Conservation (phyloP, 768 basidiomycete genomes). For the Ephemerocybe angulata region DNA sequence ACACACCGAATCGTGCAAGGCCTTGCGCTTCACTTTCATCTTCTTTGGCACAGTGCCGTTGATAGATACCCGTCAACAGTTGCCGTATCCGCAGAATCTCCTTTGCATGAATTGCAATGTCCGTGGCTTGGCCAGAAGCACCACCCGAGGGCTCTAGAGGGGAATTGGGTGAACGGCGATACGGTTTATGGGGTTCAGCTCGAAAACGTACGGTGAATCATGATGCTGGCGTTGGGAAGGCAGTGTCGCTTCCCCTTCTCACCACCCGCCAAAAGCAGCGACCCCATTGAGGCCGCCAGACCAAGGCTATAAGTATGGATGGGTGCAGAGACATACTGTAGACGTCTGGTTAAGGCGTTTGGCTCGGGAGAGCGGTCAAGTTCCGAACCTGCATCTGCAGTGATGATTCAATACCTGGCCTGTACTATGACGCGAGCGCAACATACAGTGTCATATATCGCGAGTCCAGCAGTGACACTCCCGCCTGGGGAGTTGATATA, state of each 20-base stretch:
- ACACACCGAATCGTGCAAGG: slow-evolving; percentile 74
- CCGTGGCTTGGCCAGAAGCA: slow-evolving; percentile 91
- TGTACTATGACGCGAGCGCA: slow-evolving; percentile 15
- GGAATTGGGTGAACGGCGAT: not conserved
- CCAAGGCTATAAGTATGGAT: slow-evolving; percentile 97
- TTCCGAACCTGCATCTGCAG: slow-evolving; percentile 65
- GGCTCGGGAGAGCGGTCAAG: slow-evolving; percentile 8
- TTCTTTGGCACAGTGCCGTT: slow-evolving; percentile 70
- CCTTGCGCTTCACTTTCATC: slow-evolving; percentile 65
- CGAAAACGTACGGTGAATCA: slow-evolving; percentile 85
- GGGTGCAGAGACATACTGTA: slow-evolving; percentile 87
- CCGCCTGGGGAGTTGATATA: slow-evolving; percentile 98
- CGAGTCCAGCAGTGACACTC: slow-evolving; percentile 91
- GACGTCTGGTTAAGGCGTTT: slow-evolving; percentile 14
- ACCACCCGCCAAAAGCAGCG: slow-evolving; percentile 85
- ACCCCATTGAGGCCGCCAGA: slow-evolving; percentile 95
- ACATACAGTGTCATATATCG: slow-evolving; percentile 94
- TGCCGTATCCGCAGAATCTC: slow-evolving; percentile 90
- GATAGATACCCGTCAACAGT: slow-evolving; percentile 83
- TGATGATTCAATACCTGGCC: not conserved
- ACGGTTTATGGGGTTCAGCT: not conserved
- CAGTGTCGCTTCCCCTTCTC: slow-evolving; percentile 89
- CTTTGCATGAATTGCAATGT: slow-evolving; percentile 96
- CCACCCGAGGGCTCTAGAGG: slow-evolving; percentile 88
- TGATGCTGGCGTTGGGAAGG: slow-evolving; percentile 91